A percentile compares a stretch with the other conserved stretches of the same genome.
Conservation (phyloP, 139 green algal genomes). For the Micractinium conductrix region DNA sequence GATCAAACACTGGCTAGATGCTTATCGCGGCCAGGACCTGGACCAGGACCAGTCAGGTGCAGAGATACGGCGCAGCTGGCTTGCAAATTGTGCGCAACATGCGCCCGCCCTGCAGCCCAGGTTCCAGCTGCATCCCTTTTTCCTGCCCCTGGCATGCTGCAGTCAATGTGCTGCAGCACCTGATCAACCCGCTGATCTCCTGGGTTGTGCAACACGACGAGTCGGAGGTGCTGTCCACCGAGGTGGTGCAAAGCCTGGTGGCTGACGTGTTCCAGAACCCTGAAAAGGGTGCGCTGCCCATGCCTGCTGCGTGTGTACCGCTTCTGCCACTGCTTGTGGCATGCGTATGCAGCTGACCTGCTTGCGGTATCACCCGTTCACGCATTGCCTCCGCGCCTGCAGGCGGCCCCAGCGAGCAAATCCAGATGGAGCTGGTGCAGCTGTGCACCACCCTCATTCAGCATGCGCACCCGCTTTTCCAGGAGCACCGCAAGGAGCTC, state of each 20-base stretch:
- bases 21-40: background rate
- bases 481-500: constrained; percentile 81
- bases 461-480: constrained; percentile 59
- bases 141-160: constrained; percentile 1
- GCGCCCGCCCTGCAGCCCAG: too few relatives aligned
- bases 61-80: too few relatives aligned
- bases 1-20: constrained; percentile 30
- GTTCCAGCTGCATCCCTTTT: too few relatives aligned
- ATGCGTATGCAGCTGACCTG: background rate
- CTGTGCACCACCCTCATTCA: constrained; percentile 82
- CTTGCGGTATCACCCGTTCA: background rate
- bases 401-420: constrained; percentile 61
- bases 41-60: constrained; percentile 21
- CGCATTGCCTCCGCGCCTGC: background rate
- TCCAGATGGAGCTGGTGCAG: constrained; percentile 86
- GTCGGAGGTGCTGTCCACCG: constrained; percentile 48
- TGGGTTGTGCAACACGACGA: constrained; percentile 61
- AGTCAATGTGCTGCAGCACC: constrained; percentile 70
- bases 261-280: constrained; percentile 41
- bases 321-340: background rate
- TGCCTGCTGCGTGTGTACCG: background rate
- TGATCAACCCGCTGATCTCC: constrained; percentile 87
- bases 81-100: background rate
- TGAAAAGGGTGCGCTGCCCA: background rate
- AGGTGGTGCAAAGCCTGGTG: constrained; percentile 54